Conservation (phyloP, 306 rosid genomes). For the Pachyrhizus erosus region DNA sequence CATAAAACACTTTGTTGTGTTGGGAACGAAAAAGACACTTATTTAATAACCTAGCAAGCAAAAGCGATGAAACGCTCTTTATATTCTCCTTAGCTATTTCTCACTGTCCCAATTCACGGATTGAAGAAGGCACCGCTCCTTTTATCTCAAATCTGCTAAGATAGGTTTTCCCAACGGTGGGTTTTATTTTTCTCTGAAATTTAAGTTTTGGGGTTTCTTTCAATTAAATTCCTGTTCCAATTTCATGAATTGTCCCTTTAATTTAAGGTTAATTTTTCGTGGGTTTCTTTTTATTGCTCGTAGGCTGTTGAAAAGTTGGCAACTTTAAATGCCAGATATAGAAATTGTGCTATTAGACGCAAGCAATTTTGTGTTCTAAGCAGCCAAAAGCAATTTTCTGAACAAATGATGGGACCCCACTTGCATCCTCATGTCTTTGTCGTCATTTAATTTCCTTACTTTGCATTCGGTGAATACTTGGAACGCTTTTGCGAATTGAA, state of each 20-base stretch:
- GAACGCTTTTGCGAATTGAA: conserved; percentile 7
- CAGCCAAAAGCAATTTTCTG: background rate
- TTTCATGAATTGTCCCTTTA: background rate
- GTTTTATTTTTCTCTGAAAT: background rate
- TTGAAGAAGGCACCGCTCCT: background rate
- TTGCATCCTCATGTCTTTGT: background rate
- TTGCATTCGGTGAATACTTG: conserved; percentile 1
- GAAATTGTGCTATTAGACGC: conserved; percentile 19
- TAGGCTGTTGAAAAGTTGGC: conserved; percentile 9
- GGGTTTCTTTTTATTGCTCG: conserved; percentile 24
- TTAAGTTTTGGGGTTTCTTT: conserved; percentile 4
- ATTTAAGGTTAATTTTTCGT: background rate
- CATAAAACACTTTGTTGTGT: background rate
- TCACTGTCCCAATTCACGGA: conserved; percentile 10
- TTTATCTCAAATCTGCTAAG: conserved; percentile 7
- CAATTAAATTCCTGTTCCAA: background rate
- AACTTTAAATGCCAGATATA: background rate
- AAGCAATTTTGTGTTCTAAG: background rate
- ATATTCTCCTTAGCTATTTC: background rate
- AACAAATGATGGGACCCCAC: background rate
- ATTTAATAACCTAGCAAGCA: background rate
- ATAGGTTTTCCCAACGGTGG: conserved; percentile 13
- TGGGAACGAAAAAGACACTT: background rate
- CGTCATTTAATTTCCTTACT: conserved; percentile 16
- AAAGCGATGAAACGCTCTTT: background rate